These are phyloP conservation scores for Kazachstania martiniae DNA, from an alignment of 805 yeast species.

Conservation along the genomic window DNA sequence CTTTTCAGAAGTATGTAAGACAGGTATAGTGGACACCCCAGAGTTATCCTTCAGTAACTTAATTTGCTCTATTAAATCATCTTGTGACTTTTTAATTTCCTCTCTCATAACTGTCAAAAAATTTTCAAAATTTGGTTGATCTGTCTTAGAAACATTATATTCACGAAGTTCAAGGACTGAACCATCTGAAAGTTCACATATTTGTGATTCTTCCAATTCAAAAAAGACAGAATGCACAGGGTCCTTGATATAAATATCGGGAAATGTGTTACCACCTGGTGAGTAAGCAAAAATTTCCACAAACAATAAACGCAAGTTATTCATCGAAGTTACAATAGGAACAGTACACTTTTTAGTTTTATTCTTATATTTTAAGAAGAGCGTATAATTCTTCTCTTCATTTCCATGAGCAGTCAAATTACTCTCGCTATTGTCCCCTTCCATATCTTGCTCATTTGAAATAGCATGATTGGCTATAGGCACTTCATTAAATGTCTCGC, in stretches of 20 bases:
- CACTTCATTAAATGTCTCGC: background rate
- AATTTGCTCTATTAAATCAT: slow-evolving; percentile 8
- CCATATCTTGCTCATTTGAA: background rate
- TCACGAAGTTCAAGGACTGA: slow-evolving; percentile 45
- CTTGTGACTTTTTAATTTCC: slow-evolving; percentile 9
- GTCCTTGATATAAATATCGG: slow-evolving; percentile 68
- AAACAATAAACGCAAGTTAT: slow-evolving; percentile 54
- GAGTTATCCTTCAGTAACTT: slow-evolving; percentile 4
- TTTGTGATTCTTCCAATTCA: slow-evolving; percentile 63
- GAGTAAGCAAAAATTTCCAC: slow-evolving; percentile 82
- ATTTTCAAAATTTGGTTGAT: slow-evolving; percentile 2
- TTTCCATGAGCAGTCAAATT: background rate
- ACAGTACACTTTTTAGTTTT: slow-evolving; percentile 42
- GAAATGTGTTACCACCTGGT: slow-evolving; percentile 61
- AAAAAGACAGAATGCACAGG: slow-evolving; percentile 49
- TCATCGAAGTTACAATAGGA: slow-evolving; percentile 26
- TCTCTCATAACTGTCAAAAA: slow-evolving; percentile 4
- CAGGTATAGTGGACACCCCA: too few relatives aligned
- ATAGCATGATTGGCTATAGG: background rate
- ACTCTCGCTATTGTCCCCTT: background rate
- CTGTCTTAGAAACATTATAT: too few relatives aligned
- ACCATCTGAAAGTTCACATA: slow-evolving; percentile 51
- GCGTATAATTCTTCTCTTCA: slow-evolving; percentile 3
- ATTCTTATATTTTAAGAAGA: slow-evolving; percentile 42
- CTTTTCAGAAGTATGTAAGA: background rate